Percentiles rank a stretch among this genome's conserved stretches.
Evolutionary conservation across 495 filamentous ascomycete species (phyloP).

Genomic region (Endocarpon pusillum): DNA sequence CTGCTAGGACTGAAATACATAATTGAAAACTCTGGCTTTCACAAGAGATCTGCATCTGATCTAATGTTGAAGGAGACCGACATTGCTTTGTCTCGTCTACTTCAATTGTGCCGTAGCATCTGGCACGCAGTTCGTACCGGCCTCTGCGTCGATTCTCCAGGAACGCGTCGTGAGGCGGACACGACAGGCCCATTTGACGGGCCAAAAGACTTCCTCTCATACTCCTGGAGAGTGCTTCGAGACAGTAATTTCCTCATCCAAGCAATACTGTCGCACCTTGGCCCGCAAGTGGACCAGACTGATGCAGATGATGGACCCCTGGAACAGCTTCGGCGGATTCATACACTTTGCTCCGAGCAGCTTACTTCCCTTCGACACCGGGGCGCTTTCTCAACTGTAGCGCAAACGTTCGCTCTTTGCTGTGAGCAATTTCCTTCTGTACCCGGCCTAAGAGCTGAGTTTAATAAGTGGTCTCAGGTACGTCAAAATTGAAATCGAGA

Average conservation of each 20-base stretch:
- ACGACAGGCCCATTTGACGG: slow-evolving; percentile 46
- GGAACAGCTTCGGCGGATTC: slow-evolving; percentile 35
- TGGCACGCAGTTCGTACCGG: slow-evolving; percentile 60
- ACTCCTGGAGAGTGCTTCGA: slow-evolving; percentile 81
- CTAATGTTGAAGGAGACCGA: too few species aligned
- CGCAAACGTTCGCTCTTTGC: slow-evolving; percentile 67
- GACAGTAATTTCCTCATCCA: slow-evolving; percentile 55
- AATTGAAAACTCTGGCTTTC: slow-evolving; percentile 13
- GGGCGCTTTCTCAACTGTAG: slow-evolving; percentile 86
- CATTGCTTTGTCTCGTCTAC: not conserved
- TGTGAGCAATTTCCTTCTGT: slow-evolving; percentile 44
- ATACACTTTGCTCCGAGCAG: slow-evolving; percentile 59
- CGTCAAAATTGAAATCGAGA: slow-evolving; percentile 7
- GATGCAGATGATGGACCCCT: slow-evolving; percentile 14
- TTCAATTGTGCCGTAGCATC: slow-evolving; percentile 35
- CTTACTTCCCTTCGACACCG: slow-evolving; percentile 71
- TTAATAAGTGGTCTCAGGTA: slow-evolving; percentile 49
- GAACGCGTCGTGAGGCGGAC: slow-evolving; percentile 65
- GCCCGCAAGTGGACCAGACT: slow-evolving; percentile 22
- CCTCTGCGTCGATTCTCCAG: slow-evolving; percentile 81
- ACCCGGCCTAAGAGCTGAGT: too few species aligned
- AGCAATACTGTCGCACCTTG: slow-evolving; percentile 34
- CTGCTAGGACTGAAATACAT: slow-evolving; percentile 28
- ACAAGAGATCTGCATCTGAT: too few species aligned
- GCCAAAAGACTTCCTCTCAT: slow-evolving; percentile 79